Base-by-base conservation (phyloP, 192 early-diverging fungal genomes). In the Gonapodya prolifera region DNA sequence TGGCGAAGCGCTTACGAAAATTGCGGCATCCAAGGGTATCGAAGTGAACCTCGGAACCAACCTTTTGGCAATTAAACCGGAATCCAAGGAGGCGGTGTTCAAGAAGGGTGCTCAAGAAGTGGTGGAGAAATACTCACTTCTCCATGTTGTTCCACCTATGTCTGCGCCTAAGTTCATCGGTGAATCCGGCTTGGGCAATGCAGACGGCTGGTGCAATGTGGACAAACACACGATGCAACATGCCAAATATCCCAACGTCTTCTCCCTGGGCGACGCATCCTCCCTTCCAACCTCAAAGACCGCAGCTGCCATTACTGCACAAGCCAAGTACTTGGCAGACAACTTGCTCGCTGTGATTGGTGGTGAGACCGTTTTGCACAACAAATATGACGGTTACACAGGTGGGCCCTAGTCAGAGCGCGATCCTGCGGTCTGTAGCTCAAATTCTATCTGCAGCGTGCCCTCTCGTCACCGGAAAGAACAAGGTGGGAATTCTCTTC, bases 281-380 rank as follows among this genome's bases (percentile, higher is more conserved):
- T 90, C 89, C 17, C 84, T 92, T n/a, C 94, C 94, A 17, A 95
- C 94, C 0, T 94, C 93, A 77, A 95, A 95, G 86, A 95, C 94
- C 1, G 94, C 94, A 8, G 93, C 94, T 30, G 93, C 94, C n/a
- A 93, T 92, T 74, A 89, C 94, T 29, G 88, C 87, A 35, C 89
- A 95, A 83, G 88, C 91, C n/a, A 86, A 80, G 33, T 90, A 94
- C 0, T 80, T 94, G 18, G 91, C 89, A 82, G 83, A 88, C 76
- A 95, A 95, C 83, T 81, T 95, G 76, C 83, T 93, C 35, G 83
- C 81, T 73, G 80, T 85, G 75, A 86, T 93, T 34, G 76, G 84
- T 30, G 89, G 87, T 30, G 85, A 85, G 30, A 78, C 79, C 0
- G 79, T 83, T 33, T 70, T 77, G 1, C 77, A 83, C 30, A 81